Conservation (phyloP, 1,284 basidiomycete species). For the Entoloma clypeatum region DNA sequence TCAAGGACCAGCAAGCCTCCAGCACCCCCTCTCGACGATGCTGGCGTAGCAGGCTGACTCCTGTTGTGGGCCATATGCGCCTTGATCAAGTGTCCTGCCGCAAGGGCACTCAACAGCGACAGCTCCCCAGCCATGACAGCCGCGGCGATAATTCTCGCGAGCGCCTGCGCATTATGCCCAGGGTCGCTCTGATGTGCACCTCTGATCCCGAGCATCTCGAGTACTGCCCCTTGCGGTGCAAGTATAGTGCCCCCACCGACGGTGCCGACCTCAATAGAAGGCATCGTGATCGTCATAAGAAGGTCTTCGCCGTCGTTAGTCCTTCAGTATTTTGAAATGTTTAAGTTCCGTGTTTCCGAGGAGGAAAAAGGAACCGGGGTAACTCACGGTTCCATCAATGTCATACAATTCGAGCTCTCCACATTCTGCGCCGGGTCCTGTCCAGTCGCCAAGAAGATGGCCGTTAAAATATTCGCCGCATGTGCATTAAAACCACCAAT, state of each 20-base stretch:
- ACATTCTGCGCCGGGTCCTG: slow-evolving; percentile 99
- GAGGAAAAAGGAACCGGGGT: slow-evolving; percentile 8
- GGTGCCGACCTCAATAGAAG: slow-evolving; percentile 94
- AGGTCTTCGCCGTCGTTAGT: slow-evolving; percentile 89
- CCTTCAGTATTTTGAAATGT: slow-evolving; percentile 34
- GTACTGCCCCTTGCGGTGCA: slow-evolving; percentile 82
- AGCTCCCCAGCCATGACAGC: slow-evolving; percentile 95
- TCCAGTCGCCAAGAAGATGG: slow-evolving; percentile 93
- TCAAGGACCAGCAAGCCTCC: neutral
- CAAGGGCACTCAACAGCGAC: slow-evolving; percentile 84
- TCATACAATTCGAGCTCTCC: slow-evolving; percentile 98
- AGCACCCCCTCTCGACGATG: slow-evolving; percentile 14
- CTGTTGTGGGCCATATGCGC: slow-evolving; percentile 88
- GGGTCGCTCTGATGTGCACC: slow-evolving; percentile 83
- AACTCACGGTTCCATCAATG: slow-evolving; percentile 96
- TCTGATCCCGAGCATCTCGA: slow-evolving; percentile 88
- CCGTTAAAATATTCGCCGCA: slow-evolving; percentile 96
- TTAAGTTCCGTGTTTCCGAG: neutral
- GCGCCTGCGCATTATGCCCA: slow-evolving; percentile 81
- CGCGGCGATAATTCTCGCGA: slow-evolving; percentile 85
- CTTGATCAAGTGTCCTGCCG: slow-evolving; percentile 87
- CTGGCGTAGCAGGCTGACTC: slow-evolving; percentile 66
- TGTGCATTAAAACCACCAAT: slow-evolving; percentile 99
- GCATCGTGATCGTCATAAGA: slow-evolving; percentile 91
- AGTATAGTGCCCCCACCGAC: slow-evolving; percentile 95